Evolutionary conservation across 2,329 filamentous ascomycete genomes (phyloP), one percentile per base, ranked within the genome.

Genomic region (Trichoderma lentiforme): DNA sequence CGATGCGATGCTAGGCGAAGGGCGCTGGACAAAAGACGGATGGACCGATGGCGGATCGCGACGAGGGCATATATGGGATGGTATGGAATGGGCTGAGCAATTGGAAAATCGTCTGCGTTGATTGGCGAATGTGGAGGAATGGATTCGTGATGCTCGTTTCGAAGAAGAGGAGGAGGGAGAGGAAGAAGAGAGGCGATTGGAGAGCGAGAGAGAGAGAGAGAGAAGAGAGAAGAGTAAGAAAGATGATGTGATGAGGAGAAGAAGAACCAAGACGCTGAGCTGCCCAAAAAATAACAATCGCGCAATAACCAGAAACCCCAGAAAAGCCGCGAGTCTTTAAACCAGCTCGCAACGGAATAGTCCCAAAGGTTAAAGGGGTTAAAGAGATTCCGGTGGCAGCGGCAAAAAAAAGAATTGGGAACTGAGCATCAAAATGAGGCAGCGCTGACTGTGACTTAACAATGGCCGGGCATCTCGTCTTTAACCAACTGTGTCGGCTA

Each of bases 41-140:
- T 28, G 58, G 67, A 30, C 51, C 47, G 64, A 70, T 58, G 39
- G 57, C 57, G 58, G 24, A 68, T 68, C 43, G 65, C 65, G 53
- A 32, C n/a, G 24, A 26, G 18, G 36, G n/a, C 24, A 28, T 58
- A 11, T 18, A 60, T 34, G 34, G 15, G 15, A 39, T 39, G 36
- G 6, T 18, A 39, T 39, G 36, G 26, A 39, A 26, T 26, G 36
- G 36, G 36, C 62, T 26, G 26, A 66, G 36, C 26, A 60, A 47
- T 28, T 60, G 12, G 36, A 39, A 8, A 8, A 39, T 51, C n/a
- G 43, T 51, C n/a, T 51, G 43, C 43, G 43, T 39, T 39, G 36
- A 39, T 39, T 39, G n/a, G n/a, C 43, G 43, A 39, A 18, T 39
- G 8, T 43, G 39, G 12, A 39, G 26, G 39, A n/a, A 43, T 43